Percentiles rank a stretch among this genome's conserved stretches.
Evolutionary conservation across 108 stramenopile genomes (phyloP).

Genomic region (Conticribra guillardii): DNA sequence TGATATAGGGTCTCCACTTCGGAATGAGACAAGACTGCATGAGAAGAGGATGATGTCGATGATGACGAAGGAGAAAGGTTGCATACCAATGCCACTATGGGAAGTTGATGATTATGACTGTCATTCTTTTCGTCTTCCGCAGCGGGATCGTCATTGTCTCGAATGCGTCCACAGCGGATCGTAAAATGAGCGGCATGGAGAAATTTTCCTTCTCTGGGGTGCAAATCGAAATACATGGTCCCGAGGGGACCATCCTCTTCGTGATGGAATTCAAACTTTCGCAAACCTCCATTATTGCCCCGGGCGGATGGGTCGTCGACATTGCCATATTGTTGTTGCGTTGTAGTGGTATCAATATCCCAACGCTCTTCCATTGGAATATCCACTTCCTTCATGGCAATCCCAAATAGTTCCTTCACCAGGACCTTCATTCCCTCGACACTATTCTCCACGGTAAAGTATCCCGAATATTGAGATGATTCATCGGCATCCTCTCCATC

Average conservation of each 20-base stretch:
- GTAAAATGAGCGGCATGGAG: slow-evolving; percentile 97
- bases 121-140: neutral
- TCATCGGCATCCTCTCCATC: slow-evolving; percentile 12
- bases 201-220: slow-evolving; percentile 90
- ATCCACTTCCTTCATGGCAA: slow-evolving; percentile 70
- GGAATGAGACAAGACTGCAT: slow-evolving; percentile 72
- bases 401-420: slow-evolving; percentile 74
- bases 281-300: slow-evolving; percentile 34
- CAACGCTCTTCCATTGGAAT: slow-evolving; percentile 76
- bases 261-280: slow-evolving; percentile 70
- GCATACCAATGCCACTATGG: slow-evolving; percentile 92
- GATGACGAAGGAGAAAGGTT: slow-evolving; percentile 64
- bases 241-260: slow-evolving; percentile 72
- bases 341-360: slow-evolving; percentile 49
- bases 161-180: slow-evolving; percentile 90
- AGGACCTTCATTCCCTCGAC: slow-evolving; percentile 74
- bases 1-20: slow-evolving; percentile 98
- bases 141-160: slow-evolving; percentile 19
- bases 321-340: neutral
- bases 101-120: slow-evolving; percentile 69
- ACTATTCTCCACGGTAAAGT: slow-evolving; percentile 78
- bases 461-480: slow-evolving; percentile 41
- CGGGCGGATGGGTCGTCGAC: neutral
- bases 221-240: slow-evolving; percentile 93
- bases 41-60: slow-evolving; percentile 18